Evolutionary conservation across 768 basidiomycete species (phyloP).

Genomic region (Mycena rebaudengoi): DNA sequence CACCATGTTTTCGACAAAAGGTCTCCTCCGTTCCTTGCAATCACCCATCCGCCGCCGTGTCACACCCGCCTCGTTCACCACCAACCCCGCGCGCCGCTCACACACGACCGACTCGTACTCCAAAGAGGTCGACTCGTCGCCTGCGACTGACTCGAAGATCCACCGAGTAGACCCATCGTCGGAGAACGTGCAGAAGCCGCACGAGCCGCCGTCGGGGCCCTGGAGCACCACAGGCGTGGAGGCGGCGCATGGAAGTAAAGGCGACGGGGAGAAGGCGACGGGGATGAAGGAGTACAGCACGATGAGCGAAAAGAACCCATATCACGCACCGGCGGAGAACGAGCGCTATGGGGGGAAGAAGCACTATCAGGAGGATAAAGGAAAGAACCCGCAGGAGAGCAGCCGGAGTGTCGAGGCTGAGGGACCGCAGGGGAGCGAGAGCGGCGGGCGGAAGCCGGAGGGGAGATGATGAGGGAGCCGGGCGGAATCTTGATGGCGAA

Average conservation of each 20-base stretch:
- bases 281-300: background rate
- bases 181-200: slow-evolving; percentile 54
- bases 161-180: slow-evolving; percentile 57
- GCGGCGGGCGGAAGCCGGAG: background rate
- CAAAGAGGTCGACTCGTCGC: slow-evolving; percentile 56
- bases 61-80: background rate
- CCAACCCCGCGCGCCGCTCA: background rate
- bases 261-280: background rate
- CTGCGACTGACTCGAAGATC: slow-evolving; percentile 48
- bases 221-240: slow-evolving; percentile 52
- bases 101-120: slow-evolving; percentile 54
- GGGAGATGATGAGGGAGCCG: background rate
- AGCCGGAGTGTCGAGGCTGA: slow-evolving; percentile 31
- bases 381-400: background rate
- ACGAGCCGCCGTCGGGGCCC: slow-evolving; percentile 56
- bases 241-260: no score
- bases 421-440: background rate
- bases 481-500: background rate
- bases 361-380: background rate
- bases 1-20: no score
- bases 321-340: background rate
- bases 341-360: slow-evolving; percentile 33
- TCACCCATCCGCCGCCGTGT: background rate
- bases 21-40: background rate
- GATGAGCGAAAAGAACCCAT: background rate